Evolutionary conservation across 305 asterid genomes (phyloP), one percentile per base, ranked within the genome.

Genomic region (Rubia tinctorum): DNA sequence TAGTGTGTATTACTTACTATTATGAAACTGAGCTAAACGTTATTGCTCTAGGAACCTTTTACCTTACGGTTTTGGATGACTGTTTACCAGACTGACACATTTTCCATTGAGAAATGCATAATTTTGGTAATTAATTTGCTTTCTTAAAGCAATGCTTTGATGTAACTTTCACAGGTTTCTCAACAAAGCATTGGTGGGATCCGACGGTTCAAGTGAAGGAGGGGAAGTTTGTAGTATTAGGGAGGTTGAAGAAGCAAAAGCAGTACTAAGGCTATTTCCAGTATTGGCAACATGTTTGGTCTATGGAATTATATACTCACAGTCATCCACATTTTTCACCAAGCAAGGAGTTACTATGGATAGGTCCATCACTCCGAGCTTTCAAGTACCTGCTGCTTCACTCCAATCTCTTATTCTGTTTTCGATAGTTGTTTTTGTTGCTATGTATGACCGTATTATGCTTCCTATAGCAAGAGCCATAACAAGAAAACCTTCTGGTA

Each of bases 251-350:
- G 81, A 82, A 66, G 79, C 76, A 15, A 82, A 79, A 71, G 75
- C 79, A 59, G 27, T 82, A 73, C 79, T 79, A 37, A 63, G 81
- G 70, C 64, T 82, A 68, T 68, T 79, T 79, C 85, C 85, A 62
- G 73, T 82, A 76, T 76, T 80, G 85, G 64, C 37, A 2, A 66
- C 81, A 18, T 79, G 81, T 59, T 73, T 76, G 77, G 77, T 71
- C 34, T 64, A 64, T 45, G 83, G 77, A 44, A 63, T 79, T 15
- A 79, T 76, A 53, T 76, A 60, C 63, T 56, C 85, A 25, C 85
- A 82, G 72, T 71, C 77, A 2, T 11, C 81, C 74, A 82, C 81
- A 20, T 53, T 79, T 23, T 82, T 73, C 68, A 82, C 83, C 72
- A 80, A 82, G 79, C 68, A 64, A 64, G 69, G 69, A 66, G 2